Conservation (phyloP, 2,329 filamentous ascomycete species). For the Colletotrichum filicis region DNA sequence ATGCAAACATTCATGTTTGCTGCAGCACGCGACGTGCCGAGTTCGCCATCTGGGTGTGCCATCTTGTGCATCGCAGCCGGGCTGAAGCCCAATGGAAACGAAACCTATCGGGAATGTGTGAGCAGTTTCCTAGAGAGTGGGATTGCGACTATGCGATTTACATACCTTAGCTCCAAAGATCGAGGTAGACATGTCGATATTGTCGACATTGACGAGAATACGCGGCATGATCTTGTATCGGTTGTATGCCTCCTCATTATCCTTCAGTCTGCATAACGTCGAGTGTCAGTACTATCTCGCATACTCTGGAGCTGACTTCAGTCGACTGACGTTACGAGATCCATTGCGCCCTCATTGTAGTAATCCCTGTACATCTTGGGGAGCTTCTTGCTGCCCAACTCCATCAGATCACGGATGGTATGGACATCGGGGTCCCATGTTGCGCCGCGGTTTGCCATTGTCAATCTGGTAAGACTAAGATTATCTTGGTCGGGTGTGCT, state of each 20-base stretch:
- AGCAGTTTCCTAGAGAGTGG: neutral
- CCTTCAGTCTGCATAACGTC: conserved; percentile 45
- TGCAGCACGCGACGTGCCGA: conserved; percentile 62
- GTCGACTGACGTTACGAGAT: conserved; percentile 54
- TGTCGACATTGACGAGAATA: conserved; percentile 52
- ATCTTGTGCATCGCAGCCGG: conserved; percentile 65
- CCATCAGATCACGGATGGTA: conserved; percentile 49
- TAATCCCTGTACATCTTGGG: conserved; percentile 58
- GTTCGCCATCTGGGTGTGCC: conserved; percentile 63
- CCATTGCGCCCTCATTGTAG: conserved; percentile 68
- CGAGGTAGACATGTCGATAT: conserved; percentile 50
- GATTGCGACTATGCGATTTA: neutral
- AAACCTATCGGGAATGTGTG: conserved; percentile 38
- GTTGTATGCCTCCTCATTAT: conserved; percentile 64
- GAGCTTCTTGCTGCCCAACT: conserved; percentile 49
- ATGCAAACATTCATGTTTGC: conserved; percentile 44
- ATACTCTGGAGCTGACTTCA: neutral
- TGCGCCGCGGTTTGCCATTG: conserved; percentile 33
- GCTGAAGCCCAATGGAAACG: conserved; percentile 64
- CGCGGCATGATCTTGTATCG: conserved; percentile 60
- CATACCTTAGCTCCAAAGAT: conserved; percentile 52
- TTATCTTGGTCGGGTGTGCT: too few relatives aligned
- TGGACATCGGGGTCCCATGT: conserved; percentile 27
- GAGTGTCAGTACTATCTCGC: conserved; percentile 32
- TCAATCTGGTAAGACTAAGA: too few relatives aligned